Base-by-base conservation (phyloP, 345 rosid genomes). In the Camelina laxa region DNA sequence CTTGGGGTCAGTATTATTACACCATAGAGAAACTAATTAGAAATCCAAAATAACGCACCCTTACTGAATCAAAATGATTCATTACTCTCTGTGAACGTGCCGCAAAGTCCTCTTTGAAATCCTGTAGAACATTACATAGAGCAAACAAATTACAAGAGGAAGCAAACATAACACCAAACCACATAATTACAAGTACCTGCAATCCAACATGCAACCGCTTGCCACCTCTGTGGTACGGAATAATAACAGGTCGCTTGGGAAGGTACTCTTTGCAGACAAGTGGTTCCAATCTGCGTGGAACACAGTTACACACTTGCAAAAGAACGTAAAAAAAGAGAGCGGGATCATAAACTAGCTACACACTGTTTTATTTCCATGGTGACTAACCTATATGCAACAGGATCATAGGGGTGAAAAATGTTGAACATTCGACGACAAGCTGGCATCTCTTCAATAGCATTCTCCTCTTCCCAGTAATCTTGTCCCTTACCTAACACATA, bases 171-270 rank as follows among this genome's bases (percentile, higher is more conserved):
- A 35, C 50, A 19, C 48, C 27, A 56, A 64, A 47, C 36, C 19
- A 47, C 16, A 27, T 56, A 33, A 64, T 38, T 70, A 13, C 1
- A n/a, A 24, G 47, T 79, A 95, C 99, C 86, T 89, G 97, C 58
- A 90, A 84, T 45, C 98, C 98, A 75, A 92, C 92, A 65, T 95
- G 99, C 90, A 95, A 72, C 84, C 98, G 85, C 84, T 81, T 92
- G 68, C 99, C 99, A 64, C 99, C 99, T 86, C 76, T 90, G 82
- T 95, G 97, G 75, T 95, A 95, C 74, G 99, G 99, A 73, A 95
- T 67, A 76, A 90, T 83, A 69, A 90, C 92, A 4, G 99, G 99
- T 69, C 97, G 90, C 68, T 77, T 84, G 60, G 55, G 44, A 59
- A 85, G 51, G 76, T 80, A 87, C 69, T 90, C 97, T 79, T 90